phyloP scores from a whole-genome alignment of 106 monocot genomes.

The Phalaenopsis aphrodite region DNA sequence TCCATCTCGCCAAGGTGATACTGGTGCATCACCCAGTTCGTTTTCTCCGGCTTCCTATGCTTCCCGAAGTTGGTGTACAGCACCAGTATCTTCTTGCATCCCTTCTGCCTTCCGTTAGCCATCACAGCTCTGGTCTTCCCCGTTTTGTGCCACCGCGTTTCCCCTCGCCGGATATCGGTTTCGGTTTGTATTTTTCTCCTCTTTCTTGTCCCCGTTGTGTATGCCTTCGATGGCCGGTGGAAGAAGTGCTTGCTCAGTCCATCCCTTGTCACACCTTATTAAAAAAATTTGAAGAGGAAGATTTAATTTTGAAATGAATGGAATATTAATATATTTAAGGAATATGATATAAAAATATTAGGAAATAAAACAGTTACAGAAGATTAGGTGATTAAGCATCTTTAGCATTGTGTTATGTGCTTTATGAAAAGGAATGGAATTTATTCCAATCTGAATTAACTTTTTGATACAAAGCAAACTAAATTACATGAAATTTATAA shows the following conservation, averaged over 20 bases:
- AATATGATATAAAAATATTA: not conserved
- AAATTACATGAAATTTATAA: not conserved
- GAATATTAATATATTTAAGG: too few species aligned
- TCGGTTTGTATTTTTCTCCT: slow-evolving; percentile 34
- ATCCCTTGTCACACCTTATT: slow-evolving; percentile 34
- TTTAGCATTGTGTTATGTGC: not conserved
- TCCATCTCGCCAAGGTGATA: slow-evolving; percentile 77
- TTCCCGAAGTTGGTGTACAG: slow-evolving; percentile 91
- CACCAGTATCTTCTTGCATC: slow-evolving; percentile 91
- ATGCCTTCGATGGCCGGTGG: slow-evolving; percentile 50
- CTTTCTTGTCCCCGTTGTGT: slow-evolving; percentile 47
- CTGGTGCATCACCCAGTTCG: slow-evolving; percentile 99
- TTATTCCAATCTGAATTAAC: not conserved
- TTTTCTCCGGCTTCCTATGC: slow-evolving; percentile 83
- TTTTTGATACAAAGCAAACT: not conserved
- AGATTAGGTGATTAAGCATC: not conserved
- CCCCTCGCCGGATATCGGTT: slow-evolving; percentile 34
- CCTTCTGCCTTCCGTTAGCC: slow-evolving; percentile 58
- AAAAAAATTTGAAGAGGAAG: too few species aligned
- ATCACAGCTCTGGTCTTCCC: slow-evolving; percentile 85
- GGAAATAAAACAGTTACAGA: not conserved
- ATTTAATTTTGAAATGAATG: too few species aligned
- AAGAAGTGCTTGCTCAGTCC: slow-evolving; percentile 53
- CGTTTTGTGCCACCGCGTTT: slow-evolving; percentile 94
- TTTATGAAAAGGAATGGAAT: not conserved